Evolutionary conservation across 306 rosid species (phyloP).

Genomic region (Glycine tomentella): DNA sequence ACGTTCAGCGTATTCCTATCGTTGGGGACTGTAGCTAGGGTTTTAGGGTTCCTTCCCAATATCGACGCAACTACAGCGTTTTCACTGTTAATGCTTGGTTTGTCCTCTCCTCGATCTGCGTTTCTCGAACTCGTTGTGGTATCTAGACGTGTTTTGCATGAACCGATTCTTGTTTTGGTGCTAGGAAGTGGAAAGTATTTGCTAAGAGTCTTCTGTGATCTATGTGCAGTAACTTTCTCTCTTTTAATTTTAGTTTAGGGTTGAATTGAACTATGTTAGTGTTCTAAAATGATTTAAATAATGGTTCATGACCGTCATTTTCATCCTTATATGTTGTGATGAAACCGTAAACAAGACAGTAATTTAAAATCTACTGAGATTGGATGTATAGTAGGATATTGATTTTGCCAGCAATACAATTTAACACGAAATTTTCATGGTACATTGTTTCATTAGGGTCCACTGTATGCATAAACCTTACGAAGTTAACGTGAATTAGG

Average conservation of each 20-base stretch:
- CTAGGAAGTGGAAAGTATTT: neutral
- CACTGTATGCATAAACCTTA: neutral
- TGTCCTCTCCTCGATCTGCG: slow-evolving; percentile 19
- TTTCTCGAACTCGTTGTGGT: neutral
- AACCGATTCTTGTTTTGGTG: neutral
- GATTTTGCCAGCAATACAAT: neutral
- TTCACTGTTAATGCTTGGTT: neutral
- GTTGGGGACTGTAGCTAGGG: slow-evolving; percentile 53
- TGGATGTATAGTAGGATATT: neutral
- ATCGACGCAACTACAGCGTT: neutral
- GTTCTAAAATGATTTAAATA: too few species aligned
- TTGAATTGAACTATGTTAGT: neutral
- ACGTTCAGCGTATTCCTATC: neutral
- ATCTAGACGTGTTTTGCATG: neutral
- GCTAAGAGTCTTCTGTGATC: neutral
- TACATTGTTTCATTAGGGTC: neutral
- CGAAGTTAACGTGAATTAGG: neutral
- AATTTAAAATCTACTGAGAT: neutral
- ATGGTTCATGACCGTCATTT: too few species aligned
- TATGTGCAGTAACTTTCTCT: neutral
- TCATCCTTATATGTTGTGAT: neutral
- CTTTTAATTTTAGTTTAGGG: neutral
- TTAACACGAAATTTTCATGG: neutral
- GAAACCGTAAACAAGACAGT: neutral
- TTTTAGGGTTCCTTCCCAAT: slow-evolving; percentile 29